Conservation (phyloP, 2,329 filamentous ascomycete species). For the Diaporthe caulivora region DNA sequence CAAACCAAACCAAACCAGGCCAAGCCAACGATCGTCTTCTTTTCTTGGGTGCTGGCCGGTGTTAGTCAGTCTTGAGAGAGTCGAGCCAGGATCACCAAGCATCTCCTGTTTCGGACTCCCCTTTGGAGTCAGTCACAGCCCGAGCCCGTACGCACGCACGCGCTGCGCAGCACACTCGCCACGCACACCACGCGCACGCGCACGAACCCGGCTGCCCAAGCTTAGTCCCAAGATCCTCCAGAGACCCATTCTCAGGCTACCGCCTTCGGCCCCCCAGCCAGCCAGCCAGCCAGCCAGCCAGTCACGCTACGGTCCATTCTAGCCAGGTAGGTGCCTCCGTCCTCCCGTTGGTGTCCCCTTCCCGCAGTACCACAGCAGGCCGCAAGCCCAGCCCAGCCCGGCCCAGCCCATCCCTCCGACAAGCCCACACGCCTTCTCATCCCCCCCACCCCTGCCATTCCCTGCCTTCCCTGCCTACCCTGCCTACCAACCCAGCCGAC, state of each 20-base stretch:
- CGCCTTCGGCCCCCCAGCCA: slow-evolving; percentile 37
- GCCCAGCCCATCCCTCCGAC: slow-evolving; percentile 27
- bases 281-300: no score
- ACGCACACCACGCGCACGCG: background rate
- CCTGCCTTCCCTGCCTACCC: background rate
- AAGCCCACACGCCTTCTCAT: slow-evolving; percentile 6
- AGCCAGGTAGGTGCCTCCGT: slow-evolving; percentile 33
- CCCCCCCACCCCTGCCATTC: background rate
- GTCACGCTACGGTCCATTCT: slow-evolving; percentile 45
- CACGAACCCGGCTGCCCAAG: slow-evolving; percentile 11
- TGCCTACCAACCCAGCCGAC: slow-evolving; percentile 24
- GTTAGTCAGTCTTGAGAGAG: slow-evolving; percentile 34
- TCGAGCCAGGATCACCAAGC: slow-evolving; percentile 22
- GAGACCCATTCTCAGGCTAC: slow-evolving; percentile 49
- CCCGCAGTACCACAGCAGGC: slow-evolving; percentile 15
- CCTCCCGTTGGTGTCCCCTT: slow-evolving; percentile 23
- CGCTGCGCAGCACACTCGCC: slow-evolving; percentile 26
- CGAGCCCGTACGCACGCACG: slow-evolving; percentile 20
- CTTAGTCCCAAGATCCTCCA: slow-evolving; percentile 45
- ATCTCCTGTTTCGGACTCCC: slow-evolving; percentile 39
- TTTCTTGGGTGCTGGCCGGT: slow-evolving; percentile 32
- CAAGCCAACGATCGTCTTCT: slow-evolving; percentile 21
- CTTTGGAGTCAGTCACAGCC: slow-evolving; percentile 31
- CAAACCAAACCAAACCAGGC: background rate
- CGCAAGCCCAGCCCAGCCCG: slow-evolving; percentile 35